Conservation (phyloP, 352 stramenopile species). For the Phytophthora kernoviae region DNA sequence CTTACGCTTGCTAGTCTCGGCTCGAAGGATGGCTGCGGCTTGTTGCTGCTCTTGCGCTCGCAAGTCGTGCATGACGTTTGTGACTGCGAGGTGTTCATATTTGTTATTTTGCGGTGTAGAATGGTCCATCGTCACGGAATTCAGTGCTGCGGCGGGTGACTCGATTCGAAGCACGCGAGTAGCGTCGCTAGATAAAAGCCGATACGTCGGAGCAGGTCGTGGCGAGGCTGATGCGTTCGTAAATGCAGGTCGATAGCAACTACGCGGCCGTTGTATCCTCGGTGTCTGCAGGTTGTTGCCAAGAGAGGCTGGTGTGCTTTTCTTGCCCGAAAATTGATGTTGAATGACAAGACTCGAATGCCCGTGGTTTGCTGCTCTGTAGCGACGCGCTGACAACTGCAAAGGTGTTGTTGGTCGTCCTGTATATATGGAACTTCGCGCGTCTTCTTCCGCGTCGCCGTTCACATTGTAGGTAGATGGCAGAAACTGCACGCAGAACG, state of each 20-base stretch:
- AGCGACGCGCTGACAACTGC: constrained; percentile 10
- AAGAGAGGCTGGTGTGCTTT: neutral
- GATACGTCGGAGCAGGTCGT: constrained; percentile 37
- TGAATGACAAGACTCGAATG: constrained; percentile 65
- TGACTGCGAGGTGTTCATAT: constrained; percentile 19
- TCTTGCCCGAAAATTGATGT: constrained; percentile 41
- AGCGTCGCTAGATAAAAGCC: constrained; percentile 55
- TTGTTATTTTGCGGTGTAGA: neutral
- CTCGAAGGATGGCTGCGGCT: constrained; percentile 23
- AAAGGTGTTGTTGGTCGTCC: constrained; percentile 16
- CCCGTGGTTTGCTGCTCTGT: constrained; percentile 5
- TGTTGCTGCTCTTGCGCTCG: constrained; percentile 36
- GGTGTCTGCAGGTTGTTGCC: constrained; percentile 10
- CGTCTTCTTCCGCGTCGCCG: constrained; percentile 28
- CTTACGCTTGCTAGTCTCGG: constrained; percentile 30
- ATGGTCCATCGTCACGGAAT: constrained; percentile 15
- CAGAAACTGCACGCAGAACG: constrained; percentile 59
- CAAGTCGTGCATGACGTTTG: constrained; percentile 35
- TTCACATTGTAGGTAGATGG: constrained; percentile 47
- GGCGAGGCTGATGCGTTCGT: constrained; percentile 3
- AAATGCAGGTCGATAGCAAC: constrained; percentile 11
- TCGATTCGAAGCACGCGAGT: constrained; percentile 60
- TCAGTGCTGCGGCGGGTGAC: constrained; percentile 23
- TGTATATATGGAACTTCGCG: constrained; percentile 4
- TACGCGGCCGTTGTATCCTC: constrained; percentile 13